These are phyloP conservation scores for Rhizophora apiculata DNA, from an alignment of 345 rosid species.

Conservation along the genomic window DNA sequence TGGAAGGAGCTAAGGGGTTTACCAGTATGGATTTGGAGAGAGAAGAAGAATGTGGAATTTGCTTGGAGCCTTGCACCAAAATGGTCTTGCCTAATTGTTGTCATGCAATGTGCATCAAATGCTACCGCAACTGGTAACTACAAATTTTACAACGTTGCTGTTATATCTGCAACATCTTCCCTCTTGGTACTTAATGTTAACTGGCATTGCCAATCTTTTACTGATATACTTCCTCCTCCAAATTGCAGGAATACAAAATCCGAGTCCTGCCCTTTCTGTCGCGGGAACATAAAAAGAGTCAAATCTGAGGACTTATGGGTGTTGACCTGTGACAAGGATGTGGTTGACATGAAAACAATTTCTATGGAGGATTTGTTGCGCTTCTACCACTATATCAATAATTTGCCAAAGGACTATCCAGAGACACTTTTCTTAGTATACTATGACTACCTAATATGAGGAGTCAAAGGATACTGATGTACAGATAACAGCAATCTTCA, in stretches of 20 bases:
- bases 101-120: constrained; percentile 95
- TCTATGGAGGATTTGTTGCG: constrained; percentile 63
- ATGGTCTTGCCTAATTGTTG: constrained; percentile 92
- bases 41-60: constrained; percentile 97
- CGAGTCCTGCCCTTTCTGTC: constrained; percentile 93
- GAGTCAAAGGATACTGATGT: constrained; percentile 36
- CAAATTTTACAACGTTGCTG: background rate
- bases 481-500: constrained; percentile 47
- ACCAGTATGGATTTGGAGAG: constrained; percentile 59
- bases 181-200: background rate
- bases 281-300: constrained; percentile 91
- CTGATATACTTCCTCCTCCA: constrained; percentile 6
- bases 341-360: constrained; percentile 67
- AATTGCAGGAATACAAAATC: constrained; percentile 78
- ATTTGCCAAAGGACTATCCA: constrained; percentile 77
- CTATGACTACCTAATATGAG: constrained; percentile 78
- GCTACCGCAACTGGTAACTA: constrained; percentile 85
- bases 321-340: constrained; percentile 76
- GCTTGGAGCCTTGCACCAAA: constrained; percentile 93
- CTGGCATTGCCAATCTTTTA: background rate
- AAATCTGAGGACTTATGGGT: constrained; percentile 97
- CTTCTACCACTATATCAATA: constrained; percentile 75
- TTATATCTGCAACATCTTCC: background rate
- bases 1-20: constrained; percentile 43
- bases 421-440: constrained; percentile 77